phyloP scores from a whole-genome alignment of 2,329 filamentous ascomycete genomes.

The Scedosporium boydii region DNA sequence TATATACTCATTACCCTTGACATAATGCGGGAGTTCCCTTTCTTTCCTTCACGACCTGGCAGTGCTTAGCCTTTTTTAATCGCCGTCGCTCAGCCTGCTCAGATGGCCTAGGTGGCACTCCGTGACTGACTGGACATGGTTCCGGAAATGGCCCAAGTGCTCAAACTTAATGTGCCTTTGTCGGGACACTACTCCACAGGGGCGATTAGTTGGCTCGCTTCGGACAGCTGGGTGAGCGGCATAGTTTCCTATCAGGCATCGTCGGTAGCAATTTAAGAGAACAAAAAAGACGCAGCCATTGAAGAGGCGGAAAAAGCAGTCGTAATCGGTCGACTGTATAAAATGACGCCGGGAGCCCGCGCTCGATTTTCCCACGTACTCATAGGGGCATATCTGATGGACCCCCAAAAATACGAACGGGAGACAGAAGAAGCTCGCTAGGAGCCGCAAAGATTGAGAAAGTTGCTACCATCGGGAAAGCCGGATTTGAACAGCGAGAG shows the following conservation, averaged over 20 bases:
- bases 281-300: not conserved
- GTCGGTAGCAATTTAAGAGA: not conserved
- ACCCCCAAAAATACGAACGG: not conserved
- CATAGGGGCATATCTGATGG: not conserved
- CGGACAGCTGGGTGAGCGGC: too few relatives aligned
- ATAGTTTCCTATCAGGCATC: not conserved
- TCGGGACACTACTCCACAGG: too few relatives aligned
- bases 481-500: not conserved
- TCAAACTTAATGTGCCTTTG: conserved; percentile 13
- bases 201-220: too few relatives aligned
- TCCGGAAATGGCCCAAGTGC: conserved; percentile 11
- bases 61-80: not conserved
- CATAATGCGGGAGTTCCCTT: too few relatives aligned
- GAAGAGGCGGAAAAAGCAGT: not conserved
- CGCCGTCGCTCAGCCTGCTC: conserved; percentile 5
- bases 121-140: not conserved
- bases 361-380: not conserved
- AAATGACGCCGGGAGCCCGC: not conserved
- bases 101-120: conserved; percentile 9
- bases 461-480: not conserved
- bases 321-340: not conserved
- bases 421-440: not conserved
- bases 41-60: too few relatives aligned
- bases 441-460: not conserved
- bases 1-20: too few relatives aligned